These are phyloP conservation scores for Eucalyptus lansdowneana DNA, from an alignment of 345 rosid species.

Conservation along the genomic window DNA sequence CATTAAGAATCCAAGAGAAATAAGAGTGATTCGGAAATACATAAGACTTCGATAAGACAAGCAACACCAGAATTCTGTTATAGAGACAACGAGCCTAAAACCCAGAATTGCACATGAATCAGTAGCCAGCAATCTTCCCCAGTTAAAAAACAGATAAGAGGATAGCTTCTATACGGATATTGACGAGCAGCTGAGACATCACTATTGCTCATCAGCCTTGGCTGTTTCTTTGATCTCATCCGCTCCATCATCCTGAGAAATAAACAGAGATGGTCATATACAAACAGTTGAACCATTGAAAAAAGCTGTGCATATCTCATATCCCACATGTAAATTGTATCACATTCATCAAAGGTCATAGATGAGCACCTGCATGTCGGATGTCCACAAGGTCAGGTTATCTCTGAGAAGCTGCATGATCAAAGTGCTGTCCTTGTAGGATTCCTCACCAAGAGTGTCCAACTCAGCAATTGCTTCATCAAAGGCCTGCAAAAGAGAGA, in stretches of 20 bases:
- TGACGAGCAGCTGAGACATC: conserved; percentile 8
- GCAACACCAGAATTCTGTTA: background rate
- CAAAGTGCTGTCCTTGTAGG: conserved; percentile 88
- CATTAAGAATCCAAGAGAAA: background rate
- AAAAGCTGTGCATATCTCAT: background rate
- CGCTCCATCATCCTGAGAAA: conserved; percentile 60
- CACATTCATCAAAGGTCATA: background rate
- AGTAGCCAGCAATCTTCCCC: conserved; percentile 44
- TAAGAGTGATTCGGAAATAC: background rate
- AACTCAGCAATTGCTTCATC: conserved; percentile 8
- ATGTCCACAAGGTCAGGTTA: conserved; percentile 93
- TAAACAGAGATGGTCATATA: background rate
- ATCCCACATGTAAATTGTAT: background rate
- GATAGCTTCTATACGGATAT: conserved; percentile 30
- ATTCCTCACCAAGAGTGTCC: conserved; percentile 12
- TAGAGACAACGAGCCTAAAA: background rate
- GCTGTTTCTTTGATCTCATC: conserved; percentile 78
- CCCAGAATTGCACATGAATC: background rate
- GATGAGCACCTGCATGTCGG: conserved; percentile 71
- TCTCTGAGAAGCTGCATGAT: conserved; percentile 97
- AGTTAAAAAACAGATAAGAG: conserved; percentile 38
- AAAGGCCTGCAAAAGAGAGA: background rate
- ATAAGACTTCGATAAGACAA: background rate
- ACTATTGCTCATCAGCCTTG: conserved; percentile 59
- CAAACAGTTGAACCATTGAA: background rate